Evolutionary conservation across 2,329 filamentous ascomycete genomes (phyloP), one percentile per base, ranked within the genome.

Genomic region (Fusarium sp.): DNA sequence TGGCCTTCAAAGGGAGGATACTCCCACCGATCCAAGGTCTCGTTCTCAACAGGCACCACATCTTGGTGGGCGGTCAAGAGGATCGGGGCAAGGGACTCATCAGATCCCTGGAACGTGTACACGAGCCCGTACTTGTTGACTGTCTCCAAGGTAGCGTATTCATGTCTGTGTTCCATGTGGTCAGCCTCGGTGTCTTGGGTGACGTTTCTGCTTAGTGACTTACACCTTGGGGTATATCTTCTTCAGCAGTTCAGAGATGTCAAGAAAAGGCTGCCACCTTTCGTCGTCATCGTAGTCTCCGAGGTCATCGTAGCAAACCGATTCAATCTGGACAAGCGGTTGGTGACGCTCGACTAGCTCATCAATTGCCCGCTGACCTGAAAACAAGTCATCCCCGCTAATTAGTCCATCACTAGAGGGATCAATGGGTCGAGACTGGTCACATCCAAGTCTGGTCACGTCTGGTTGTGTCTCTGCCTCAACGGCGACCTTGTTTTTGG

Each of bases 91-190:
- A 88, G 81, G 0, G 77, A 77, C 0, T 78, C 62, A 42, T 88
- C 80, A 1, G 79, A 80, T n/a, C 87, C 88, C 13, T 84, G 72
- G 67, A 89, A 80, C 1, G 86, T 89, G 74, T 85, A 89, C 36
- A 90, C 77, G 2, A 90, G 79, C 4, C 87, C 88, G 49, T 87
- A 83, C 0, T 83, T 87, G 74, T 90, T 90, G 64, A 90, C 80
- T 27, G 84, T 85, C 58, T 88, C 84, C 4, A 83, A 72, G 11
- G 69, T 72, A 60, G 81, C 80, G 18, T 78, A 75, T 36, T 79
- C 72, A 67, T 83, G 79, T n/a, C 80, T 82, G 10, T 8, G 1
- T 25, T 23, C 9, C 27, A 4, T 34, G 16, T 1, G 13, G 27
- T 50, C 16, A 16, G 4, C 16, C 9, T 56, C 54, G 33, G 27